These are phyloP conservation scores for Malbranchea zuffiana DNA, from an alignment of 2,329 filamentous ascomycete species.

Conservation along the genomic window DNA sequence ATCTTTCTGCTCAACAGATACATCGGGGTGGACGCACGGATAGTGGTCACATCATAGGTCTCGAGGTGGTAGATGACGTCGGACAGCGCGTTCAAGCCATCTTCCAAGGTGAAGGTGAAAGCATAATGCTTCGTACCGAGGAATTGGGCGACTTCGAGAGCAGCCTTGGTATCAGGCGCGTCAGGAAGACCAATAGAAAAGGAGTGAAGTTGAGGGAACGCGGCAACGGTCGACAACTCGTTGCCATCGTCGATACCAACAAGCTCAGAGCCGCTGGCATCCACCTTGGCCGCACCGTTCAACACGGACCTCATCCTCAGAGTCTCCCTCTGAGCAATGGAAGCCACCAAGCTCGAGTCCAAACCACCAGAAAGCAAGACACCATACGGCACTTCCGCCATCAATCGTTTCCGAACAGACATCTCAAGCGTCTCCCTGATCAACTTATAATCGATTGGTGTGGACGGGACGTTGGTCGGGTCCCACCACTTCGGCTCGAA, in stretches of 20 bases:
- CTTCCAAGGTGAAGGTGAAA: slow-evolving; percentile 96
- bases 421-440: slow-evolving; percentile 76
- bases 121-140: slow-evolving; percentile 96
- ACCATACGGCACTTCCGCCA: slow-evolving; percentile 97
- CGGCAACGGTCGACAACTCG: slow-evolving; percentile 77
- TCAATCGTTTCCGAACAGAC: slow-evolving; percentile 88
- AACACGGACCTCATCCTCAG: slow-evolving; percentile 57
- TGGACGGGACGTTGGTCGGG: slow-evolving; percentile 62
- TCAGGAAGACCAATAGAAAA: slow-evolving; percentile 96
- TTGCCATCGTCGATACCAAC: slow-evolving; percentile 93
- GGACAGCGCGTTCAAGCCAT: slow-evolving; percentile 89
- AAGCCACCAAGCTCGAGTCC: slow-evolving; percentile 87
- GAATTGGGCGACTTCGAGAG: slow-evolving; percentile 87
- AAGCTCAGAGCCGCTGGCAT: slow-evolving; percentile 41
- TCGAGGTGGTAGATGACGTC: slow-evolving; percentile 98
- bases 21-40: slow-evolving; percentile 97
- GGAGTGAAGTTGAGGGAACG: slow-evolving; percentile 90
- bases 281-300: slow-evolving; percentile 34
- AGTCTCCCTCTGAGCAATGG: slow-evolving; percentile 91
- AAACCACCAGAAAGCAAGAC: slow-evolving; percentile 90
- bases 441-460: slow-evolving; percentile 70
- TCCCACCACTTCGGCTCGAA: slow-evolving; percentile 92
- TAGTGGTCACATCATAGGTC: slow-evolving; percentile 95
- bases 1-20: slow-evolving; percentile 96
- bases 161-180: slow-evolving; percentile 84